Base-by-base conservation (phyloP, 78 protist genomes). In the Dictyostelium firmibasis region DNA sequence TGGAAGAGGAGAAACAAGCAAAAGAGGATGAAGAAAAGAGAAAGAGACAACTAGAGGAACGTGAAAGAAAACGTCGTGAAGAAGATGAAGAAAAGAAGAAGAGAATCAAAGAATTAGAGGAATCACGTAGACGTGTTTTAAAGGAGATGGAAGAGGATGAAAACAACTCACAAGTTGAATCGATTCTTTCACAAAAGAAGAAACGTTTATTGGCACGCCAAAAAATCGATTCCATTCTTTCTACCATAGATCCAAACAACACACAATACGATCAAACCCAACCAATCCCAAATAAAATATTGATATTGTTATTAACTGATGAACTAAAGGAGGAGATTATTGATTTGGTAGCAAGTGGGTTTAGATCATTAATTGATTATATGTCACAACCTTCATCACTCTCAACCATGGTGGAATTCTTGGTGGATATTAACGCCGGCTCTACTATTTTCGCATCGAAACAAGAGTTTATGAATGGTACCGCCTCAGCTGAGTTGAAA, bases 291-390 rank as follows among this genome's bases (percentile, higher is more conserved):
- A 67, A 25, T 67, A 67, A 67, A 67, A 67, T 67, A 67, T 1
- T 89, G 31, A 8, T 8, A 11, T 18, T 89, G 16, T 20, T 89
- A 18, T 43, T 89, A 10, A 89, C 94, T 2, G 94, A 89, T 25
- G 94, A 89, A 27, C 44, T 89, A 4, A 89, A 89, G 25, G 94
- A 89, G 50, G 94, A 89, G n/a, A 53, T 89, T 13, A 89, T 89
- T 20, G 94, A 89, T 35, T 50, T 78, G 57, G 83, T 81, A 27
- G 67, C 75, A 35, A 72, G 79, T 72, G 81, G 86, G 16, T 89
- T 75, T 57, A 78, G 84, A 41, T 27, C 86, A n/a, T 79, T 89
- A n/a, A 25, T 35, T 23, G 94, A 89, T 33, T 89, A 64, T 60
- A 62, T 89, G 41, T 38, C 87, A 6, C 87, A 53, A 10, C 87